phyloP scores from a whole-genome alignment of 495 filamentous ascomycete species.

The Achaetomiella virescens region DNA sequence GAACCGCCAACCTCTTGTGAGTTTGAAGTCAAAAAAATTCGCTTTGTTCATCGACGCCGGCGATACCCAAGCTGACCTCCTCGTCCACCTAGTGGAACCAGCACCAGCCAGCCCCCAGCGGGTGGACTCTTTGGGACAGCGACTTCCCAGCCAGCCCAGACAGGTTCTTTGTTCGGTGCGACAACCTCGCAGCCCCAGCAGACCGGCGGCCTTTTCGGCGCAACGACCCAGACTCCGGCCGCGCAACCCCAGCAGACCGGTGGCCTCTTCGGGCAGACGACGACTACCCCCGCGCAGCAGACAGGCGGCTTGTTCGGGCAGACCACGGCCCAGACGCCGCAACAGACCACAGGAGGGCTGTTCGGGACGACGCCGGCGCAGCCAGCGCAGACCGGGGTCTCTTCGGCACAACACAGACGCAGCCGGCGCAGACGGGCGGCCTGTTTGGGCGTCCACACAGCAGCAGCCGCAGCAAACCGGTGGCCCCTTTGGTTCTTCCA shows the following conservation, averaged over 20 bases:
- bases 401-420: conserved; percentile 10
- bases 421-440: conserved; percentile 16
- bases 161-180: conserved; percentile 44
- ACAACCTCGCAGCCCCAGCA: conserved; percentile 39
- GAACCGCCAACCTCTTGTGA: conserved; percentile 61
- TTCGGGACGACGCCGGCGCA: conserved; percentile 18
- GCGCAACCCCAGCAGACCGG: conserved; percentile 13
- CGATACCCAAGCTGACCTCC: conserved; percentile 4
- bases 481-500: conserved; percentile 29
- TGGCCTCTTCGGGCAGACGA: conserved; percentile 14
- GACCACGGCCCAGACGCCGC: conserved; percentile 23
- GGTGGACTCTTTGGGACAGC: conserved; percentile 45
- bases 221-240: conserved; percentile 21
- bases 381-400: conserved; percentile 24
- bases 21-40: conserved; percentile 18
- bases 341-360: conserved; percentile 29
- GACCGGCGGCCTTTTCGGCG: conserved; percentile 29
- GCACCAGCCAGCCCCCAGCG: conserved; percentile 34
- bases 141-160: conserved; percentile 26
- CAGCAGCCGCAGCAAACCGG: conserved; percentile 16
- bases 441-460: conserved; percentile 15
- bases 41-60: background rate
- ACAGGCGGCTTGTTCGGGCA: conserved; percentile 19
- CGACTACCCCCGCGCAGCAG: conserved; percentile 21
- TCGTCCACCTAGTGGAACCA: conserved; percentile 30